Base-by-base conservation (phyloP, 208 protist genomes). In the Angomonas ambiguus region DNA sequence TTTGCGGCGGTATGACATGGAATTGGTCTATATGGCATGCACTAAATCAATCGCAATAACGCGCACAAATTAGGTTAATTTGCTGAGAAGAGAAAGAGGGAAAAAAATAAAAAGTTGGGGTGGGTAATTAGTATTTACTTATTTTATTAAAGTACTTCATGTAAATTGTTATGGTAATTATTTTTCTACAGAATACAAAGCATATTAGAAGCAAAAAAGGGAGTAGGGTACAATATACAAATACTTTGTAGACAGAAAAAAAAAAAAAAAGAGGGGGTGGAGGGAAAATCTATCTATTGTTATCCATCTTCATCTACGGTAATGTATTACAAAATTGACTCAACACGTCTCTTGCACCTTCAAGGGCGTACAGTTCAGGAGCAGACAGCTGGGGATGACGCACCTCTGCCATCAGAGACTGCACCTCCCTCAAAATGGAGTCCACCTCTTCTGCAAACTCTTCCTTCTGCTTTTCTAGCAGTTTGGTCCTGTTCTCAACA, bases 1-100 rank as follows among this genome's bases (percentile, higher is more conserved):
- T 49, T 88, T 92, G 10, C 77, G 75, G 18, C 89, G 69, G 72
- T 87, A 92, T 8, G 82, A 74, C 85, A 92, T 92, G 28, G 22
- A 24, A 27, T 24, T 5, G 16, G 10, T 13, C 4, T 62, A n/a
- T 28, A 45, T 13, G 20, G 10, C 13, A 6, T 4, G 55, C 25
- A 69, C 6, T 56, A 27, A 30, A 35, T 27, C 25, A 62, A 16
- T 51, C n/a, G n/a, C n/a, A n/a, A n/a, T n/a, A n/a, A n/a, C n/a
- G n/a, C n/a, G n/a, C n/a, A n/a, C n/a, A n/a, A n/a, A n/a, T n/a
- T n/a, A n/a, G n/a, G n/a, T n/a, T 42, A 5, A 38, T 25, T 5
- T 34, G 45, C 34, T 55, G 27, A 2, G 48, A 20, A 33, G 34
- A 51, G 28, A 69, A 56, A 8, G 27, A 58, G 34, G 25, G 10